A percentile compares a stretch with the other conserved stretches of the same genome.
phyloP scores from a whole-genome alignment of 106 monocot genomes.

The Acorus calamus region DNA sequence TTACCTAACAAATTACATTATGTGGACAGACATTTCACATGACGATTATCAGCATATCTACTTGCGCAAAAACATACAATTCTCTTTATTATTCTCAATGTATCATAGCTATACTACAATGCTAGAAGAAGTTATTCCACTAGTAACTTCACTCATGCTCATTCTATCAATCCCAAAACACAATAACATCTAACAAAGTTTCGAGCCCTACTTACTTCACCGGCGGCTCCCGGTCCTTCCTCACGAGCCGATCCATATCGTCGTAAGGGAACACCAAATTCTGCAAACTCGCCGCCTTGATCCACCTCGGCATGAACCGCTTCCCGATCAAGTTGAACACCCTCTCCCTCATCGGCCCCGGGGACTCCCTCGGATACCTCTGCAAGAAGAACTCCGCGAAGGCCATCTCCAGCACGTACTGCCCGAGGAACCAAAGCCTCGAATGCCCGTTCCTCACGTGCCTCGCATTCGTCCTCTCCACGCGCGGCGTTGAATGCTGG shows the following conservation, averaged over 20 bases:
- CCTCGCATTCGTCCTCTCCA: slow-evolving; percentile 70
- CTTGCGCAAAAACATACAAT: too few relatives aligned
- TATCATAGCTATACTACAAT: too few relatives aligned
- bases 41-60: too few relatives aligned
- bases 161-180: too few relatives aligned
- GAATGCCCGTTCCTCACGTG: slow-evolving; percentile 91
- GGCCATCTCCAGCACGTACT: slow-evolving; percentile 78
- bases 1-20: too few relatives aligned
- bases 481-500: slow-evolving; percentile 38
- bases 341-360: slow-evolving; percentile 87
- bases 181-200: background rate
- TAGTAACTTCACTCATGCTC: too few relatives aligned
- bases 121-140: too few relatives aligned
- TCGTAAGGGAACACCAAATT: slow-evolving; percentile 93
- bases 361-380: slow-evolving; percentile 84
- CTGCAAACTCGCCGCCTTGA: slow-evolving; percentile 84
- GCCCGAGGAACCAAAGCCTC: slow-evolving; percentile 81
- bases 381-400: slow-evolving; percentile 83
- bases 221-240: slow-evolving; percentile 83
- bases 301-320: slow-evolving; percentile 71
- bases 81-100: too few relatives aligned
- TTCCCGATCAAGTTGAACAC: slow-evolving; percentile 78
- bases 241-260: slow-evolving; percentile 80
- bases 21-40: too few relatives aligned
- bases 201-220: slow-evolving; percentile 51